Evolutionary conservation across 2,329 filamentous ascomycete genomes (phyloP), one percentile per base, ranked within the genome.

Genomic region (Colletotrichum melonis): DNA sequence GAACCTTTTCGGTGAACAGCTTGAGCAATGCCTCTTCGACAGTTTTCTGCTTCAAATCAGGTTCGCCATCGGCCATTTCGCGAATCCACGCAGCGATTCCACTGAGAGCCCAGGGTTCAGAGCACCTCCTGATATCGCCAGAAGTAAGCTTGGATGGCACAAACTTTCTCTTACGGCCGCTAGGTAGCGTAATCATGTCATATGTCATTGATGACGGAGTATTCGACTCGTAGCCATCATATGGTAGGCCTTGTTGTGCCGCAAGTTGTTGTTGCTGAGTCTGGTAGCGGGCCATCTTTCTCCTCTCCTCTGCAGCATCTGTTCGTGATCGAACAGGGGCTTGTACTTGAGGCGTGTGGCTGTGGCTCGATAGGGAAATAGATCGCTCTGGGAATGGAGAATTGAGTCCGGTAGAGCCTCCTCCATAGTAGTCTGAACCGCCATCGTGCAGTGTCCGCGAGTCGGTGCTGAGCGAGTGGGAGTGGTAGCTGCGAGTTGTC

Each of bases 251-350:
- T 58, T 89, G 87, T 59, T 89, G 87, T 55, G 85, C 82, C 9
- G 86, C 81, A 30, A 86, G 78, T 63, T 86, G 86, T 70, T 88
- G 86, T 75, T 90, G 87, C 76, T 87, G 87, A 59, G 88, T 88
- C 65, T 89, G 82, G 57, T 88, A 87, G 72, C 88, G 87, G 76
- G 89, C 88, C 81, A 86, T 82, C 78, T 86, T 87, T 77, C 87
- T 89, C 52, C 90, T 86, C 77, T 92, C 89, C 75, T 92, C 92
- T 52, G 97, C 93, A 52, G 95, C 95, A 84, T 99, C 97, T 9
- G 97, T 99, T 82, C 97, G 95, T 46, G 97, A 98, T 71, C 97
- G 91, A 52, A 94, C 92, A n/a, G 97, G 95, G 35, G 95, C 89
- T 75, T 94, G 89, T 35, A 96, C 89, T 72, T 92, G 90, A 42